Percentiles rank a stretch among this genome's conserved stretches.
These are phyloP conservation scores for Globisporangium sylvaticum DNA, from an alignment of 352 stramenopile genomes.

Conservation along the genomic window DNA sequence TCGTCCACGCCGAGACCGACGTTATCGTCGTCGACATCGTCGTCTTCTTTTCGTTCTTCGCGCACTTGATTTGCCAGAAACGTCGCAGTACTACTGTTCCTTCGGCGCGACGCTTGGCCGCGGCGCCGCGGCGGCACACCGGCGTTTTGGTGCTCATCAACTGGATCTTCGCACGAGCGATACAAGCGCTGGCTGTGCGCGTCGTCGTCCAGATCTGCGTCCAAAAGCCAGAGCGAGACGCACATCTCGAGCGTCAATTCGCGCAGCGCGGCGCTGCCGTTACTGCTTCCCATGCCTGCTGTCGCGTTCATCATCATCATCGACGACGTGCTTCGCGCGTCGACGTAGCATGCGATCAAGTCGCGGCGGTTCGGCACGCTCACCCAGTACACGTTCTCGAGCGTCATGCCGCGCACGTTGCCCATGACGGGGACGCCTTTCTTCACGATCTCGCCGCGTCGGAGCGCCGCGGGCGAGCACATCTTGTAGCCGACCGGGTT, in stretches of 20 bases:
- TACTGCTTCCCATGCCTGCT: neutral
- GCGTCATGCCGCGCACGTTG: conserved; percentile 56
- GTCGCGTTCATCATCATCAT: neutral
- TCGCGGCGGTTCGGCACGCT: conserved; percentile 57
- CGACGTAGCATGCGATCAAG: conserved; percentile 67
- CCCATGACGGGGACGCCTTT: conserved; percentile 45
- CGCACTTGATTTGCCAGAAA: conserved; percentile 5
- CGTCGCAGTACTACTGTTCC: neutral
- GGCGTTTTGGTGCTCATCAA: conserved; percentile 24
- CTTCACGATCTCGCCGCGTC: conserved; percentile 87
- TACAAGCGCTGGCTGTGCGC: conserved; percentile 10
- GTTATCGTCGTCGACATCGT: conserved; percentile 4
- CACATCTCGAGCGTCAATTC: conserved; percentile 88
- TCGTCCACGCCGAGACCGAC: neutral
- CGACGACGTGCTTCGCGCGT: conserved; percentile 15
- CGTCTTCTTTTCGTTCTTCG: conserved; percentile 25
- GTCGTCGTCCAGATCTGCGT: conserved; percentile 52
- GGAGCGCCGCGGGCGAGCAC: conserved; percentile 58
- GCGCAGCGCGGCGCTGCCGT: conserved; percentile 22
- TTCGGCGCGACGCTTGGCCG: conserved; percentile 1
- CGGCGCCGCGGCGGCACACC: neutral
- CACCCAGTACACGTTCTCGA: conserved; percentile 80
- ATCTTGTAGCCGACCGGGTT: conserved; percentile 96
- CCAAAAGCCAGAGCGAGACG: conserved; percentile 73
- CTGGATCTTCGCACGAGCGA: conserved; percentile 34